Percentiles rank a stretch among this genome's conserved stretches.
These are phyloP conservation scores for Inga leiocalycina DNA, from an alignment of 306 rosid genomes.

Conservation along the genomic window DNA sequence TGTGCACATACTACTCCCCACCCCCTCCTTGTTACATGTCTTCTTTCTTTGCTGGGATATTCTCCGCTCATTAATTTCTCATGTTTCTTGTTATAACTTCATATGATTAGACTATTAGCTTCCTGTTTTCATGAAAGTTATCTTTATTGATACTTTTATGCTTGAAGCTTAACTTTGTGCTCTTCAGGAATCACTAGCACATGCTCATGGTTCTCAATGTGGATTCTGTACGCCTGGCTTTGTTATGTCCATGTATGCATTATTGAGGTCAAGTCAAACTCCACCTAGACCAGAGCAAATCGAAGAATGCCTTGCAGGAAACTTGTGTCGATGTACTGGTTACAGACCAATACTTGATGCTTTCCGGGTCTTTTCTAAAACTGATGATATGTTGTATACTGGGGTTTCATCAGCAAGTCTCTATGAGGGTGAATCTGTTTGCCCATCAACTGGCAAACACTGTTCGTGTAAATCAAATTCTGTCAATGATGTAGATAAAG, in stretches of 20 bases:
- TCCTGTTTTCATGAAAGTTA: background rate
- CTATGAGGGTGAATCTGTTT: constrained; percentile 57
- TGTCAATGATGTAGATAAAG: constrained; percentile 39
- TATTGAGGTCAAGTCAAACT: constrained; percentile 76
- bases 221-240: constrained; percentile 98
- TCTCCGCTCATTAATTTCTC: constrained; percentile 26
- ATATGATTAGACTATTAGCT: constrained; percentile 8
- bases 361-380: constrained; percentile 87
- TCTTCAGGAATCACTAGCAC: constrained; percentile 84
- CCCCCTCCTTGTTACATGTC: constrained; percentile 12
- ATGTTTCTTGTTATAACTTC: constrained; percentile 15
- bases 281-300: constrained; percentile 82
- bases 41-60: constrained; percentile 4
- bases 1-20: background rate
- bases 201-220: constrained; percentile 90
- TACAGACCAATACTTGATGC: constrained; percentile 96
- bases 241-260: constrained; percentile 87
- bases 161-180: constrained; percentile 17
- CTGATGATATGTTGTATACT: constrained; percentile 59
- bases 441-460: constrained; percentile 94
- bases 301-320: constrained; percentile 95
- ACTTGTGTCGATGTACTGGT: constrained; percentile 95
- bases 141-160: constrained; percentile 10
- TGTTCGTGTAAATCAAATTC: constrained; percentile 71
- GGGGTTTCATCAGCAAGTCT: constrained; percentile 53